Conservation (phyloP, 2,329 filamentous ascomycete genomes). For the Westerdykella aurantiaca region DNA sequence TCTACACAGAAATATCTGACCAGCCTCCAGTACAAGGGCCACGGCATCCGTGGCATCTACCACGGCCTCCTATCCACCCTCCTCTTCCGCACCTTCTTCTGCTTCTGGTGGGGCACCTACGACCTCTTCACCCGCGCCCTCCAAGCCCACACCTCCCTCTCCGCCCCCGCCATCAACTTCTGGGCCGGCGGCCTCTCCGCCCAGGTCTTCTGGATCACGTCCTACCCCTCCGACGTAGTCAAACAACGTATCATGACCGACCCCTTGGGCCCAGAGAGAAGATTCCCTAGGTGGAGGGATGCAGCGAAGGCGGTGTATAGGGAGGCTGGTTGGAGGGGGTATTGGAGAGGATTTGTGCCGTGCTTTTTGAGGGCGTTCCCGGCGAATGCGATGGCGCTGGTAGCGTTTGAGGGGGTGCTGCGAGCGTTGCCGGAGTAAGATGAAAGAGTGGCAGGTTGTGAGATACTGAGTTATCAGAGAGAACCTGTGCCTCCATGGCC, state of each 20-base stretch:
- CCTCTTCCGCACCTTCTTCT: constrained; percentile 88
- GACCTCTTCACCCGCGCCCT: constrained; percentile 71
- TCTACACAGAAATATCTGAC: not conserved
- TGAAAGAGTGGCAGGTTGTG: too few relatives aligned
- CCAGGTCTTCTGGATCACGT: constrained; percentile 90
- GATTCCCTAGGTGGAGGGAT: constrained; percentile 70
- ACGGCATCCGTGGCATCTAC: constrained; percentile 77
- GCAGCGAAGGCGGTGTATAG: constrained; percentile 71
- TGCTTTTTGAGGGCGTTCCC: constrained; percentile 93
- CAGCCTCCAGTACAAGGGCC: constrained; percentile 42
- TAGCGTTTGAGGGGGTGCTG: constrained; percentile 92
- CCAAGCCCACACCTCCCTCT: constrained; percentile 60
- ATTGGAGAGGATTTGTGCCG: constrained; percentile 87
- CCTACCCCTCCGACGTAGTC: constrained; percentile 86
- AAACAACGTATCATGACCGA: constrained; percentile 99
- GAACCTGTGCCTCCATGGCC: too few relatives aligned
- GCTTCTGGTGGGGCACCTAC: constrained; percentile 98
- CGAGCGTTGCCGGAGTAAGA: constrained; percentile 41
- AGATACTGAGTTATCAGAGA: too few relatives aligned
- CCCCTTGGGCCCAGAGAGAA: constrained; percentile 59
- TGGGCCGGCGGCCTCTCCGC: constrained; percentile 93
- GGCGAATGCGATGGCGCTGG: constrained; percentile 87
- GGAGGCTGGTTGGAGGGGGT: constrained; percentile 72
- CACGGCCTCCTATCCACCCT: constrained; percentile 80
- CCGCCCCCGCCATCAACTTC: constrained; percentile 82